Evolutionary conservation across 164 flowering plant genomes (phyloP), one percentile per base, ranked within the genome.

Genomic region (Dillenia suffruticosa): DNA sequence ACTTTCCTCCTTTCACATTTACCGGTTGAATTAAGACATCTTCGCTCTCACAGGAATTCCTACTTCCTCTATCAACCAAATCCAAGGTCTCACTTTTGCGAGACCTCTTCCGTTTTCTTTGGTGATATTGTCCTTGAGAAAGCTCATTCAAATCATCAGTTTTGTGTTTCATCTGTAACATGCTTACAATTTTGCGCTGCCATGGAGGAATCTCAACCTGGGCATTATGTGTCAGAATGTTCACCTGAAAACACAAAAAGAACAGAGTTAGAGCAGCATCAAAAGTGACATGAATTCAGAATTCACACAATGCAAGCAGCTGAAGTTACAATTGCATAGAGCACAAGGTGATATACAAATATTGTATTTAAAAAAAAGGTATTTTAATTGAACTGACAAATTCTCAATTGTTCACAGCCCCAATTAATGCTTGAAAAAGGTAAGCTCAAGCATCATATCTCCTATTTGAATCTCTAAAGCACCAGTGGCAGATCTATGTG

Each of bases 181-280:
- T 63, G 15, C 52, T 58, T 46, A 83, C 78, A 17, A 45, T 59
- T 59, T 61, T 54, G 12, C 47, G 52, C 68, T 86, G 83, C 76
- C 74, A 64, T 15, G 66, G 26, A 19, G 74, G 49, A 49, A 82
- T 56, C 55, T 80, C 77, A 59, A 81, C 89, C 66, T 81, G 71
- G 12, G 74, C 51, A 46, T 84, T 74, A 69, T 90, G 97, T 4
- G 82, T 79, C 73, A 90, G 74, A 44, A 90, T 80, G 69, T 88
- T 88, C 16, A 88, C 88, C 92, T 88, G 70, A 57, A 71, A 52
- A 51, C 8, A 17, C 49, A 53, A 24, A 32, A 32, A 32, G 40
- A 32, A 32, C 22, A 12, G 32, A 49, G 53, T 58, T 15, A 24
- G 32, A 54, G 57, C 26, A 19, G 26, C 40, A 26, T 26, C 40